Evolutionary conservation across 2,329 filamentous ascomycete genomes (phyloP).

Genomic region (Torrubiella hemipterigena): DNA sequence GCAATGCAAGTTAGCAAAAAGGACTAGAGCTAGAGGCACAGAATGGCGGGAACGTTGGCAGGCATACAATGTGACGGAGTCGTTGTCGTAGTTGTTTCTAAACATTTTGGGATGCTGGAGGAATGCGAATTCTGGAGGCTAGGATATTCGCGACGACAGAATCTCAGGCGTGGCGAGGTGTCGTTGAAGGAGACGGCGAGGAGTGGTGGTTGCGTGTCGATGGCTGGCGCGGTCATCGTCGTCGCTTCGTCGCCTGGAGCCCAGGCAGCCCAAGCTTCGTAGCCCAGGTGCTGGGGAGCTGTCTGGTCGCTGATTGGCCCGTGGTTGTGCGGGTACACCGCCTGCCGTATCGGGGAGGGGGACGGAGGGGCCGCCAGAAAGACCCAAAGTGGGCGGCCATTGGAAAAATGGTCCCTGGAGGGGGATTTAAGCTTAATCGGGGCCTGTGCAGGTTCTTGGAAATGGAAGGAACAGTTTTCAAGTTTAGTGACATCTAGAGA

Average conservation of each 20-base stretch:
- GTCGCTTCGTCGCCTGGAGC: constrained; percentile 4
- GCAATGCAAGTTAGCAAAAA: constrained; percentile 15
- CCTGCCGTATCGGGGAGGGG: constrained; percentile 9
- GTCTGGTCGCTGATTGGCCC: constrained; percentile 5
- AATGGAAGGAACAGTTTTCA: no score
- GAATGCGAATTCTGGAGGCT: constrained; percentile 1
- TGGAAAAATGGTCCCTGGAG: no score
- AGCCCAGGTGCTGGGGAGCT: constrained; percentile 7
- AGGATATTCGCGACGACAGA: no score
- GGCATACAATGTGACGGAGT: constrained; percentile 95
- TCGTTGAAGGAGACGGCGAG: constrained; percentile 2
- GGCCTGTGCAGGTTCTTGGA: no score
- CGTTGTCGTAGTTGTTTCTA: constrained; percentile 99
- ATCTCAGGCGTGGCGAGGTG: no score
- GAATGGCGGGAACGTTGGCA: constrained; percentile 7
- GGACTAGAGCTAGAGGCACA: constrained; percentile 9
- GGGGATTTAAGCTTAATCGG: no score
- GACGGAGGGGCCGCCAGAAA: no score
- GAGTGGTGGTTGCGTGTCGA: constrained; percentile 2
- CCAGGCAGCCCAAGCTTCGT: constrained; percentile 13
- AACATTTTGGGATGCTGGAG: constrained; percentile 58
- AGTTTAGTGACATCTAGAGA: no score
- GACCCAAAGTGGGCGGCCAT: no score
- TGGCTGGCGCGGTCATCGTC: constrained; percentile 2
- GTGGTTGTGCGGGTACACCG: constrained; percentile 9